Base-by-base conservation (phyloP, 805 yeast genomes). In the Schizosaccharomyces osmophilus region DNA sequence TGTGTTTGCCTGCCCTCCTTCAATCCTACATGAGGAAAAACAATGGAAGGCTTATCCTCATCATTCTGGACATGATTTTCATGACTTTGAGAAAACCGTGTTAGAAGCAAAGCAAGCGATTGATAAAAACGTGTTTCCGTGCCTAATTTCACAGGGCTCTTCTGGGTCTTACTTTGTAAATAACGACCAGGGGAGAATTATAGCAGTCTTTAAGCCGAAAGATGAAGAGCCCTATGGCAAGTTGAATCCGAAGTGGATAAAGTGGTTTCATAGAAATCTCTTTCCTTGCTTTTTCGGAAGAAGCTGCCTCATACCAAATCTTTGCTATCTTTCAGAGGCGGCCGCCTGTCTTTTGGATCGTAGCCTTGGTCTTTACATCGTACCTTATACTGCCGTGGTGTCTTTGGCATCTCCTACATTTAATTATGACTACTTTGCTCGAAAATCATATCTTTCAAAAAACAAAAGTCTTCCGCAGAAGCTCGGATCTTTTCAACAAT, bases 201-300 rank as follows among this genome's bases (percentile, higher is more conserved):
- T 76, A 17, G 88, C 83, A 0, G 81, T 84, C 1, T 84, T 84
- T 73, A 84, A 84, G 68, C 89, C 89, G 4, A 83, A 82, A 67
- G 87, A 83, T 69, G 89, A 84, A 69, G 88, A 84, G 66, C 89
- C 88, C 0, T 84, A 84, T 67, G 89, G 88, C 0, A 86, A 87
- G 1, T 67, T 84, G 61, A 80, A 85, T 3, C 88, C 89, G 0
- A 84, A 84, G 68, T 82, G 88, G 87, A 79, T 85, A 1, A 84
- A 84, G 70, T 84, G 89, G 88, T 68, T 82, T 3, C 88, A 84
- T 67, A 69, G 88, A 65, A 84, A 83, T 32, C 75, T 84, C 64
- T 84, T 84, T 62, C 89, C 89, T 2, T 84, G 87, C 66, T 83
- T 82, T 68, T 84, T 84, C 70, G 88, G 89, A 4, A 69, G 89